phyloP scores from a whole-genome alignment of 352 stramenopile genomes.

The Globisporangium radiosum region DNA sequence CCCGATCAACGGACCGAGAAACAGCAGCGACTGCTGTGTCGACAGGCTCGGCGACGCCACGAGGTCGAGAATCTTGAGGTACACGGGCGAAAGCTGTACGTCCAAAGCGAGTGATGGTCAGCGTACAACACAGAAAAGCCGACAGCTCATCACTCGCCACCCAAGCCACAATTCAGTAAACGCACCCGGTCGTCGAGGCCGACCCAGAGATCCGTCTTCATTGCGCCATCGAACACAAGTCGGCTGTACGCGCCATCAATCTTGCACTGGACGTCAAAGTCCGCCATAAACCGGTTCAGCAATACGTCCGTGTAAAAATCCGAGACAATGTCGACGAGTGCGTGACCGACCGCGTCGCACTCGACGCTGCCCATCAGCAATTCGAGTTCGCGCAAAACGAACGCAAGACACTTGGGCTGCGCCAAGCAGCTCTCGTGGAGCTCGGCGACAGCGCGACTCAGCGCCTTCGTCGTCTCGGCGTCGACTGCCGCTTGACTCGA shows the following conservation, averaged over 20 bases:
- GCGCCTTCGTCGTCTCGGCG: constrained; percentile 9
- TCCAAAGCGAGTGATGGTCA: too few relatives aligned
- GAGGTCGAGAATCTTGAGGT: constrained; percentile 45
- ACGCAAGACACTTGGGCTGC: constrained; percentile 25
- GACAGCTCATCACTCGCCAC: background rate
- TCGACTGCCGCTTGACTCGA: background rate
- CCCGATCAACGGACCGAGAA: constrained; percentile 27
- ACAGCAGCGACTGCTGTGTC: constrained; percentile 41
- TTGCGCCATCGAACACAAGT: constrained; percentile 21
- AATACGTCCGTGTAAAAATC: constrained; percentile 43
- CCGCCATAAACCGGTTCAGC: constrained; percentile 32
- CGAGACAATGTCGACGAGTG: constrained; percentile 29
- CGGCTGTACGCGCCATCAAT: constrained; percentile 23
- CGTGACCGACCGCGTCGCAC: constrained; percentile 15
- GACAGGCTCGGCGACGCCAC: constrained; percentile 26
- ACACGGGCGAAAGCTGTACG: constrained; percentile 24
- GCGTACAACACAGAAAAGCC: background rate
- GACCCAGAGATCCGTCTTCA: constrained; percentile 36
- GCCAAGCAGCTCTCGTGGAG: constrained; percentile 24
- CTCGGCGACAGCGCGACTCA: constrained; percentile 21
- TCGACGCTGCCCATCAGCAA: constrained; percentile 19
- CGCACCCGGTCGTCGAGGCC: constrained; percentile 27
- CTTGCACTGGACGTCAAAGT: constrained; percentile 23
- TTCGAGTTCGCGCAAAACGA: constrained; percentile 38
- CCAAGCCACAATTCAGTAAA: background rate